Conservation (phyloP, 805 yeast genomes). For the Lipomyces sp. region DNA sequence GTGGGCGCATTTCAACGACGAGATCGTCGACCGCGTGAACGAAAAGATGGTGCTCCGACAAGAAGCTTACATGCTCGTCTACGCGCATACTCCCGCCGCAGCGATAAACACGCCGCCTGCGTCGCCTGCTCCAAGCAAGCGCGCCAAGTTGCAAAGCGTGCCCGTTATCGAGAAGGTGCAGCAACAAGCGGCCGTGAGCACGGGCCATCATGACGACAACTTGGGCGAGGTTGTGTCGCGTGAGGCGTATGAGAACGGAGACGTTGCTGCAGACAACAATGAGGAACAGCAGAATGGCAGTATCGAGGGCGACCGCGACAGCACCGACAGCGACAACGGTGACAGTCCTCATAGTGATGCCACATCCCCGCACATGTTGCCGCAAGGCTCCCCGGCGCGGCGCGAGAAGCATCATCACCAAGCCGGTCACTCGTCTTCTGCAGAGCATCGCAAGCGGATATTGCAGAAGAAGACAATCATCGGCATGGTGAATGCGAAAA, state of each 20-base stretch:
- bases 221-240: slow-evolving; percentile 18
- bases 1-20: slow-evolving; percentile 96
- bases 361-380: too few species aligned
- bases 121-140: background rate
- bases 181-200: background rate
- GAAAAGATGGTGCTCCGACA: slow-evolving; percentile 75
- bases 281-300: too few species aligned
- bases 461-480: too few species aligned
- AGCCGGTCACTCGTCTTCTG: too few species aligned
- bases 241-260: slow-evolving; percentile 14
- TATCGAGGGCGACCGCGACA: too few species aligned
- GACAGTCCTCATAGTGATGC: too few species aligned
- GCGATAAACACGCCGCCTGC: background rate
- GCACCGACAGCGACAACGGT: too few species aligned
- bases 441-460: too few species aligned
- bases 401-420: too few species aligned
- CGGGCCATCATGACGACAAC: slow-evolving; percentile 4
- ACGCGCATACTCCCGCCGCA: slow-evolving; percentile 44
- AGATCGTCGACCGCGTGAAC: slow-evolving; percentile 67
- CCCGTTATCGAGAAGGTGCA: background rate
- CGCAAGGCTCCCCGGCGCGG: too few species aligned
- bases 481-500: too few species aligned
- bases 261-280: background rate
- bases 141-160: background rate
- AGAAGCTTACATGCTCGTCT: slow-evolving; percentile 86